Evolutionary conservation across 1,284 basidiomycete genomes (phyloP), one percentile per base, ranked within the genome.

Genomic region (Clitocybe nebularis): DNA sequence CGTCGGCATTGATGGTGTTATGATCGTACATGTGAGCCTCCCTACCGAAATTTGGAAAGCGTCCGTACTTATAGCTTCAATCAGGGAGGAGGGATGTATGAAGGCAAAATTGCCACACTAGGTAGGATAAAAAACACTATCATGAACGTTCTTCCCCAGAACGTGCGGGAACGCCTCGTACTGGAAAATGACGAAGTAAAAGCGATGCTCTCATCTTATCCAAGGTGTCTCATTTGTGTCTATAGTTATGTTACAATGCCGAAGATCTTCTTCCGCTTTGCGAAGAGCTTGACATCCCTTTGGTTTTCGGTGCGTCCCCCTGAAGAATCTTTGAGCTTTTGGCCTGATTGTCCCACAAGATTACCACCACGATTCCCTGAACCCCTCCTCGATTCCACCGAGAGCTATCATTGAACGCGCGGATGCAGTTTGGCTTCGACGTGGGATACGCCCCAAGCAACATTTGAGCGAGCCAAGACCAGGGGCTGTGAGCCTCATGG

Each of bases 171-270:
- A 4, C 72, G 93, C 25, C 62, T 94, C 16, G 93, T 93, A 0
- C 71, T 96, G 11, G 93, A 95, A 65, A 96, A 95, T 50, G 93
- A 95, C 57, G 93, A 94, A 68, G 87, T 87, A 36, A 36, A 42
- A 39, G 14, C 19, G 13, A 13, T 5, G 36, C 44, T 22, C 44
- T 36, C 21, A 20, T 16, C 9, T 43, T 19, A 17, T 14, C 13
- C 28, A 8, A 8, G 4, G 29, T 26, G 17, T 44, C 6, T n/a
- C 44, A 39, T 9, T 39, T 16, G n/a, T 33, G 24, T 45, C 24
- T n/a, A 11, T 33, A 90, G 87, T 75, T 94, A 51, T 92, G 89
- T 54, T 95, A 93, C 64, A 89, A 78, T 37, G 84, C 87, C 1
- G 89, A 91, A 49, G 92, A 95, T 48, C 69, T 95, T 4, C 70